These are phyloP conservation scores for Marasmius sp. DNA, from an alignment of 1,284 basidiomycete species.

Conservation along the genomic window DNA sequence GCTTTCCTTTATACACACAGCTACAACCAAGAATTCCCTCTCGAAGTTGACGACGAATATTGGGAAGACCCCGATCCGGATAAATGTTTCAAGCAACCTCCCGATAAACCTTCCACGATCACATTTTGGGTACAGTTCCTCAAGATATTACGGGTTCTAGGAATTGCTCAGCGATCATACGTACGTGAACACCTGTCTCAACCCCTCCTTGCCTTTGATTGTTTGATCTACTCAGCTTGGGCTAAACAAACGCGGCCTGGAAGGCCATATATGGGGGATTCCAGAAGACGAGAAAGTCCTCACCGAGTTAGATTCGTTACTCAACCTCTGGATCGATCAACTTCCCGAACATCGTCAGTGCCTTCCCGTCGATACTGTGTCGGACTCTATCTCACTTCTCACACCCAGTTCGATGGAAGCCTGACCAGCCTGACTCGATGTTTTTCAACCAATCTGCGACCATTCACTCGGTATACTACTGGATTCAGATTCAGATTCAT, in stretches of 20 bases:
- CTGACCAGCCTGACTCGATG: neutral
- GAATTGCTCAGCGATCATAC: conserved; percentile 44
- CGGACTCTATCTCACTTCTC: neutral
- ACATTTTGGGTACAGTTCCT: conserved; percentile 41
- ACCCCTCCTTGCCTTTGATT: neutral
- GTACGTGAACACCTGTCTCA: conserved; percentile 21
- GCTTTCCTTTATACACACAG: conserved; percentile 15
- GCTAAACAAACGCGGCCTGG: neutral
- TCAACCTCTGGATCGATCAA: neutral
- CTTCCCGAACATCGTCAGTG: neutral
- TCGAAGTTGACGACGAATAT: conserved; percentile 44
- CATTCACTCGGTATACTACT: conserved; percentile 7
- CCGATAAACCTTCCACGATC: conserved; percentile 30
- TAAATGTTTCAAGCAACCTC: conserved; percentile 31
- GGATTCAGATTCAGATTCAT: conserved; percentile 3
- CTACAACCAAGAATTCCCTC: conserved; percentile 49
- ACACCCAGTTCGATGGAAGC: neutral
- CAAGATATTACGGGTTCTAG: conserved; percentile 46
- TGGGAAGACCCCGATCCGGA: conserved; percentile 25
- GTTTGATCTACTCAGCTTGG: neutral
- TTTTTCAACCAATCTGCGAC: conserved; percentile 9
- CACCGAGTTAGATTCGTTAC: neutral
- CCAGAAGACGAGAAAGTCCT: neutral
- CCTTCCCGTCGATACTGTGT: neutral
- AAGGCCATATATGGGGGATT: neutral